A percentile compares a stretch with the other conserved stretches of the same genome.
These are phyloP conservation scores for Kwoniella sp. DNA, from an alignment of 768 basidiomycete genomes.

Conservation along the genomic window DNA sequence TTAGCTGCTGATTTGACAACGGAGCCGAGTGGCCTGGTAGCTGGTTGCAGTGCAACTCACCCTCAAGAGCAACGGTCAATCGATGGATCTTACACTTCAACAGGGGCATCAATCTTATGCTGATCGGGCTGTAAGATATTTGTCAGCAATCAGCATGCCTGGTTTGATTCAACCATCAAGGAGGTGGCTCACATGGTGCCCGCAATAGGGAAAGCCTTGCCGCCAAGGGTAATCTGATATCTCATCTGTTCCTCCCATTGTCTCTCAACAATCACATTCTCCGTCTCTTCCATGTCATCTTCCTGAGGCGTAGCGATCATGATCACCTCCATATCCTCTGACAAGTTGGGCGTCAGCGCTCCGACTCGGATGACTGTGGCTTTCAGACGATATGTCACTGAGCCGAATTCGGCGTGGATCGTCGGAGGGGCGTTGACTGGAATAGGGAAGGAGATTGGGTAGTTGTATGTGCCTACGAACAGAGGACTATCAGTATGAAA, in stretches of 20 bases:
- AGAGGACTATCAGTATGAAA: conserved; percentile 1
- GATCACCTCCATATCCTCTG: conserved; percentile 70
- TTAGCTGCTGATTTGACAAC: neutral
- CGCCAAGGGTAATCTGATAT: conserved; percentile 74
- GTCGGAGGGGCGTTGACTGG: conserved; percentile 78
- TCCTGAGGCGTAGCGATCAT: conserved; percentile 77
- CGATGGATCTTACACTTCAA: conserved; percentile 79
- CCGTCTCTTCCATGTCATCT: conserved; percentile 79
- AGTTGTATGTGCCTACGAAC: conserved; percentile 78
- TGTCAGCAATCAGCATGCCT: conserved; percentile 10
- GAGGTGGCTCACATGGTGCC: conserved; percentile 63
- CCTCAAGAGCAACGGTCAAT: conserved; percentile 75
- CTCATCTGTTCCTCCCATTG: conserved; percentile 82
- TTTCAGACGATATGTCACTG: conserved; percentile 75
- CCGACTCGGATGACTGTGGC: conserved; percentile 84
- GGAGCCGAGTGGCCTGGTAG: neutral
- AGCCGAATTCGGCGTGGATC: conserved; percentile 72
- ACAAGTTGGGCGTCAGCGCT: conserved; percentile 71
- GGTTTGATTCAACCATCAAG: no score
- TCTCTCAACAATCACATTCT: conserved; percentile 77
- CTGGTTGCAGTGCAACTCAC: conserved; percentile 63
- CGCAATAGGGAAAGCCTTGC: conserved; percentile 79
- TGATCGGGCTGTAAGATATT: conserved; percentile 62
- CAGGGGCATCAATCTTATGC: conserved; percentile 78
- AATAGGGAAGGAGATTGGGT: conserved; percentile 88